Conservation (phyloP, 1,284 basidiomycete genomes). For the Microbotryum intermedium region DNA sequence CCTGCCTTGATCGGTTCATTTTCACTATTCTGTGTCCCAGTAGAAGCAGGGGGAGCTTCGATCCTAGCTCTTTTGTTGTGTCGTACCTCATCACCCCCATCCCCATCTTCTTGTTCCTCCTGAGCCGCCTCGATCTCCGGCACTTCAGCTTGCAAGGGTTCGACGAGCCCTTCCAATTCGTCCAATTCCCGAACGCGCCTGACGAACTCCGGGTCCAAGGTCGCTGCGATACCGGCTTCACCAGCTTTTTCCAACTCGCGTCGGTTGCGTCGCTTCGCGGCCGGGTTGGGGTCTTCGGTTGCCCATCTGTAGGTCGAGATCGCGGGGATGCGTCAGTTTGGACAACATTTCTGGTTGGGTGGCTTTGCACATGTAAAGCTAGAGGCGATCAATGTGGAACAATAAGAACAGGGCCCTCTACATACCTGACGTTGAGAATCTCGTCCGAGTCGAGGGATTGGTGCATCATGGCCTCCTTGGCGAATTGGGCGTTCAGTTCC, state of each 20-base stretch:
- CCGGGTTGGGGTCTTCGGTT: slow-evolving; percentile 90
- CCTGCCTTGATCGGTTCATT: background rate
- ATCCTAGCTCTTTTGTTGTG: slow-evolving; percentile 32
- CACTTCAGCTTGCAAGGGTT: slow-evolving; percentile 28
- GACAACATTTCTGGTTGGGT: background rate
- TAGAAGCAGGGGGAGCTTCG: slow-evolving; percentile 49
- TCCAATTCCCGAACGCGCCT: slow-evolving; percentile 55
- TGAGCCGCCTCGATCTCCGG: slow-evolving; percentile 32
- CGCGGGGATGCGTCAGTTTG: background rate
- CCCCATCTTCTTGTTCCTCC: slow-evolving; percentile 34
- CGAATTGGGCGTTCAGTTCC: slow-evolving; percentile 85
- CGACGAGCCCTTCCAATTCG: slow-evolving; percentile 33
- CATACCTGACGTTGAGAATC: slow-evolving; percentile 81
- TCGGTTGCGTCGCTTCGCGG: slow-evolving; percentile 74
- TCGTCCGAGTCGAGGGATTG: slow-evolving; percentile 97
- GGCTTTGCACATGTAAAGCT: too few relatives aligned
- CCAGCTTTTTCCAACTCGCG: slow-evolving; percentile 69
- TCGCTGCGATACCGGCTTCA: slow-evolving; percentile 61
- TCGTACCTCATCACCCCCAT: slow-evolving; percentile 29
- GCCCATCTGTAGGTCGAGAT: slow-evolving; percentile 53
- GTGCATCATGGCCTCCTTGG: slow-evolving; percentile 97
- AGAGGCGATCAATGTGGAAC: too few relatives aligned
- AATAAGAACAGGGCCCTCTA: too few relatives aligned
- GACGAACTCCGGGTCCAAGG: slow-evolving; percentile 72
- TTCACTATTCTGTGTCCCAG: slow-evolving; percentile 40